phyloP scores from a whole-genome alignment of 306 rosid species.

The Begonia fuchsioides region DNA sequence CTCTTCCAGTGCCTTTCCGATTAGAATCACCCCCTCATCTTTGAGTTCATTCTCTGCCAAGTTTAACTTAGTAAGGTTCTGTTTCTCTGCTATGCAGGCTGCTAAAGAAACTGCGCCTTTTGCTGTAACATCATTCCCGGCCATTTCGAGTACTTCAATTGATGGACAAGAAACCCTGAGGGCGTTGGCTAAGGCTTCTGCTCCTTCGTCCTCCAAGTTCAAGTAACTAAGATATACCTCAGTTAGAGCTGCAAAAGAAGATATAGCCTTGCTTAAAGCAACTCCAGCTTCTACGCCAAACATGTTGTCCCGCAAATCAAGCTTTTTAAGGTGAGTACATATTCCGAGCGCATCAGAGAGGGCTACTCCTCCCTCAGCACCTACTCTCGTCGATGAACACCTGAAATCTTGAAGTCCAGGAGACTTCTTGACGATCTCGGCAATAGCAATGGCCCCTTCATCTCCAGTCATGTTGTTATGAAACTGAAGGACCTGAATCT shows the following conservation, averaged over 20 bases:
- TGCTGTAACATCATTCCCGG: constrained; percentile 70
- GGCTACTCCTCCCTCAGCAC: constrained; percentile 67
- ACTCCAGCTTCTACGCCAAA: constrained; percentile 77
- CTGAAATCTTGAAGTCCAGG: constrained; percentile 63
- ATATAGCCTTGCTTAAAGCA: constrained; percentile 52
- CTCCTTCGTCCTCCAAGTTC: constrained; percentile 76
- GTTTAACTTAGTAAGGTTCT: constrained; percentile 42
- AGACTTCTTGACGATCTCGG: constrained; percentile 47
- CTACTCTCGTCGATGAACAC: constrained; percentile 82
- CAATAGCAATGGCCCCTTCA: constrained; percentile 64
- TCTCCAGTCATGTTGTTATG: constrained; percentile 63
- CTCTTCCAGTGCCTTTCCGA: constrained; percentile 49
- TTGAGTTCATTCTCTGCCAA: constrained; percentile 73
- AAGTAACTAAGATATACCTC: constrained; percentile 68
- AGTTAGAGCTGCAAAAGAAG: constrained; percentile 38
- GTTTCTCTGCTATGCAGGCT: constrained; percentile 50
- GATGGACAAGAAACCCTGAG: constrained; percentile 64
- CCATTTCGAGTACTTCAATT: constrained; percentile 62
- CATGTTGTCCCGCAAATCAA: constrained; percentile 84
- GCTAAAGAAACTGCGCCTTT: constrained; percentile 49
- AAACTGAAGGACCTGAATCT: constrained; percentile 71
- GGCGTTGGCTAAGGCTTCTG: constrained; percentile 48
- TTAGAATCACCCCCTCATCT: constrained; percentile 69
- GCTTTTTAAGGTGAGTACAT: constrained; percentile 56
- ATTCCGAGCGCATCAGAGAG: constrained; percentile 60